Evolutionary conservation across 768 basidiomycete species (phyloP), one percentile per base, ranked within the genome.

Genomic region (Obba rivulosa): DNA sequence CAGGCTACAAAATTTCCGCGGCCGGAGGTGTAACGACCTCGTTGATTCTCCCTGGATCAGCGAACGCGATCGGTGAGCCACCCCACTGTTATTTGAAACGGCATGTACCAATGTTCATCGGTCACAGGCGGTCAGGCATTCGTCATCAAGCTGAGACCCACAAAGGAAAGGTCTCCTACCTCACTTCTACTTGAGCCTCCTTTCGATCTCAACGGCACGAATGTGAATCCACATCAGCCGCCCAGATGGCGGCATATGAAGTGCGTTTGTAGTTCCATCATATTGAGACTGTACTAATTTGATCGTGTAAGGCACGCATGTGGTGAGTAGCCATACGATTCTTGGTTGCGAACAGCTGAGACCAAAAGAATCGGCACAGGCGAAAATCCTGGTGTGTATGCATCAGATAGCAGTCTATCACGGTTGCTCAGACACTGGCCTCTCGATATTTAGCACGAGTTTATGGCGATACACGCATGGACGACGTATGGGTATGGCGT

Each of bases 161-260:
- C 87, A 0, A 55, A 67, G 0, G 87, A 87, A 58, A 75, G 80
- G n/a, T 83, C 84, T 0, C 75, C 83, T 0, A 77, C 76, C 14
- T 78, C 83, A 0, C 77, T 83, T 69, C 71, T 88, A 3, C 69
- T 92, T 14, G 90, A 93, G 43, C 81, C 87, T 0, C 88, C 90
- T 0, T 79, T 75, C 52, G 67, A 73, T 25, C 63, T 83, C 45
- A 68, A 78, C 43, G 64, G 65, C 34, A 55, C 71, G 0, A 60
- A 65, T 14, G 52, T 62, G 1, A 57, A 64, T 31, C 60, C 64
- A 4, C 56, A 64, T 8, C 62, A 64, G 8, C 56, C 58, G 14
- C 53, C 54, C 3, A 50, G 60, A 16, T 67, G 85, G 83, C 68
- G 87, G 50, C 86, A 90, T 54, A 85, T 91, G 78, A 91, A 91